Evolutionary conservation across 208 protist species (phyloP), one percentile per base, ranked within the genome.

Genomic region (Herpetomonas tarakana): DNA sequence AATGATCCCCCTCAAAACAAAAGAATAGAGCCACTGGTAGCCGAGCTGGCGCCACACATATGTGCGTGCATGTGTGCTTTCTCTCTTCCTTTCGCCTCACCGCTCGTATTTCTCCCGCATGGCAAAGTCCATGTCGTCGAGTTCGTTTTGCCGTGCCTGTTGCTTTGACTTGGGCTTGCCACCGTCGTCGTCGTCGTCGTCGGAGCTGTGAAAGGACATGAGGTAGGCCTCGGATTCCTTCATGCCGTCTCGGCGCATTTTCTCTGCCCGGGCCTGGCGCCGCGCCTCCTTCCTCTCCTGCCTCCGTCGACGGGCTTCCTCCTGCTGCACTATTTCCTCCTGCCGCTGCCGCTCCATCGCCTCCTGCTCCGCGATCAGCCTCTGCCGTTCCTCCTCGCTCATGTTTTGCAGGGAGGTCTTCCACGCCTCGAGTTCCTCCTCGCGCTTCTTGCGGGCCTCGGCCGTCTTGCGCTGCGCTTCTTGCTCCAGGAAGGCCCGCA

Each of bases 81-180:
- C 35, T 14, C 56, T 30, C 12, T 52, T 25, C 30, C 26, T 24
- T 27, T 52, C 2, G 31, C 27, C 52, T 7, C 21, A 18, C 58
- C 44, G 66, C 46, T 63, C 56, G 52, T 76, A 69, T 39, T 65
- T 69, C 54, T 68, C 58, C 27, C 62, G 53, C 38, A 74, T 45
- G 57, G 64, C 21, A 47, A 68, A 74, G 25, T 81, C 69, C 65
- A 73, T 38, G 26, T 71, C 66, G 38, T 81, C 70, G 38, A 74
- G 49, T 1, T 66, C 65, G 14, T 45, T 28, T 6, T 71, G 58
- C 29, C 64, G 62, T 18, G 51, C 64, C 30, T 69, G 69, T 57
- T 73, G 68, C 45, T 76, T 76, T 12, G 47, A 38, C 39, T 27
- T 59, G 41, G 58, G 66, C 21, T 39, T 49, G 12, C 19, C 51